phyloP scores from a whole-genome alignment of 1,284 basidiomycete species.

The Microbotryum scabiosae region DNA sequence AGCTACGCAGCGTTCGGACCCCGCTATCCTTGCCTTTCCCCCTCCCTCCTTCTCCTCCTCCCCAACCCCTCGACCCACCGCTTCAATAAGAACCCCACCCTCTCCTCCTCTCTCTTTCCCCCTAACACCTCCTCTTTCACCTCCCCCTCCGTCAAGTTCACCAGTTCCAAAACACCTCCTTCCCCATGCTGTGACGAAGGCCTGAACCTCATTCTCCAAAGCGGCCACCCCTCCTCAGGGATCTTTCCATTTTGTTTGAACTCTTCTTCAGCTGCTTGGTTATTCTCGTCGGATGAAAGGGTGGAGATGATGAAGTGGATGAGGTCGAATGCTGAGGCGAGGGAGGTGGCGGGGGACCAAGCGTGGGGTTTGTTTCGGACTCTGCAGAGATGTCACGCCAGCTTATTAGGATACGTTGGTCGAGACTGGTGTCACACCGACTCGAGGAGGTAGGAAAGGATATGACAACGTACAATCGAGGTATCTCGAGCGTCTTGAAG shows the following conservation, averaged over 20 bases:
- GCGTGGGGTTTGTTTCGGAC: slow-evolving; percentile 62
- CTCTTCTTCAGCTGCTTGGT: slow-evolving; percentile 3
- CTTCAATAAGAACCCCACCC: slow-evolving; percentile 62
- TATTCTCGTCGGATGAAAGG: slow-evolving; percentile 29
- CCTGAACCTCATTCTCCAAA: too few species aligned
- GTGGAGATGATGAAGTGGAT: slow-evolving; percentile 51
- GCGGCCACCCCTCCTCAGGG: slow-evolving; percentile 3
- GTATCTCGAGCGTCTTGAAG: slow-evolving; percentile 40
- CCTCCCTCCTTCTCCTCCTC: slow-evolving; percentile 3
- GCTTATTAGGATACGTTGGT: background rate
- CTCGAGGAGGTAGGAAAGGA: slow-evolving; percentile 67
- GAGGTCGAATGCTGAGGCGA: slow-evolving; percentile 63
- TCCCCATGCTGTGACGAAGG: too few species aligned
- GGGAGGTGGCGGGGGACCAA: slow-evolving; percentile 68
- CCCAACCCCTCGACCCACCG: slow-evolving; percentile 56
- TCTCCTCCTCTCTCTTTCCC: slow-evolving; percentile 59
- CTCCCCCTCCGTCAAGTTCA: slow-evolving; percentile 42
- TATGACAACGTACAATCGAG: slow-evolving; percentile 42
- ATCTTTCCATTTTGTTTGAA: slow-evolving; percentile 1
- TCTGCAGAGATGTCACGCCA: slow-evolving; percentile 10
- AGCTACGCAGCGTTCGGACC: too few species aligned
- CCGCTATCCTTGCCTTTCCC: background rate
- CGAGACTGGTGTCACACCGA: slow-evolving; percentile 41
- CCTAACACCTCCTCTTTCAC: slow-evolving; percentile 53
- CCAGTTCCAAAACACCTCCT: slow-evolving; percentile 21